These are phyloP conservation scores for Atkinsonella hypoxylon DNA, from an alignment of 2,329 filamentous ascomycete species.

Conservation along the genomic window DNA sequence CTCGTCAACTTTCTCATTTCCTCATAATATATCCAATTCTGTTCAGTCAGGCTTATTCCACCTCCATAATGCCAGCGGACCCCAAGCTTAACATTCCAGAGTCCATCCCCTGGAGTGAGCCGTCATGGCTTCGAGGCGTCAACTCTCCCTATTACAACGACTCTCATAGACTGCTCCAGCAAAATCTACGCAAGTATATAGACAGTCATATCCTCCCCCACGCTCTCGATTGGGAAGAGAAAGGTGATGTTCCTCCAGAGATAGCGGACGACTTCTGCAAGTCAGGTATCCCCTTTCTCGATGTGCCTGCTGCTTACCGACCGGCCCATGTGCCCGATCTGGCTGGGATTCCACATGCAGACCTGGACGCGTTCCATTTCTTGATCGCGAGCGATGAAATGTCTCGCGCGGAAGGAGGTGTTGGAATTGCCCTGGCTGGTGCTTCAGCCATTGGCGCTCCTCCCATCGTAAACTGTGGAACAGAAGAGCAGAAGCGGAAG, in stretches of 20 bases:
- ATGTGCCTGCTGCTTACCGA: slow-evolving; percentile 25
- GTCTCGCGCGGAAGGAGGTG: slow-evolving; percentile 41
- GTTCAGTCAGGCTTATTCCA: neutral
- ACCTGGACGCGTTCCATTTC: slow-evolving; percentile 45
- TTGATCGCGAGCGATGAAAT: slow-evolving; percentile 45
- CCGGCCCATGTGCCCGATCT: slow-evolving; percentile 17
- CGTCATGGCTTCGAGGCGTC: slow-evolving; percentile 17
- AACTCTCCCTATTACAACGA: slow-evolving; percentile 48
- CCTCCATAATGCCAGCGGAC: slow-evolving; percentile 9
- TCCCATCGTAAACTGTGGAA: slow-evolving; percentile 52
- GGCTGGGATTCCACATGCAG: slow-evolving; percentile 30
- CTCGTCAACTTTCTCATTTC: neutral
- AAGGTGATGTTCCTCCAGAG: slow-evolving; percentile 35
- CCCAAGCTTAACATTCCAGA: slow-evolving; percentile 12
- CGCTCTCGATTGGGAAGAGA: slow-evolving; percentile 52
- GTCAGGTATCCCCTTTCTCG: slow-evolving; percentile 26
- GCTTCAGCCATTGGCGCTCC: slow-evolving; percentile 52
- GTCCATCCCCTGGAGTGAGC: slow-evolving; percentile 15
- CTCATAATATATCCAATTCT: neutral
- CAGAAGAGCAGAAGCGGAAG: slow-evolving; percentile 29
- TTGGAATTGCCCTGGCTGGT: slow-evolving; percentile 44
- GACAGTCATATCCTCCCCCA: slow-evolving; percentile 45
- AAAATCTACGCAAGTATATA: slow-evolving; percentile 44
- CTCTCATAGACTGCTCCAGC: slow-evolving; percentile 46
- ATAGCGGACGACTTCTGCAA: slow-evolving; percentile 25